Percentiles rank a stretch among this genome's conserved stretches.
Evolutionary conservation across 2,329 filamentous ascomycete species (phyloP).

Genomic region (Diaporthe nobilis): DNA sequence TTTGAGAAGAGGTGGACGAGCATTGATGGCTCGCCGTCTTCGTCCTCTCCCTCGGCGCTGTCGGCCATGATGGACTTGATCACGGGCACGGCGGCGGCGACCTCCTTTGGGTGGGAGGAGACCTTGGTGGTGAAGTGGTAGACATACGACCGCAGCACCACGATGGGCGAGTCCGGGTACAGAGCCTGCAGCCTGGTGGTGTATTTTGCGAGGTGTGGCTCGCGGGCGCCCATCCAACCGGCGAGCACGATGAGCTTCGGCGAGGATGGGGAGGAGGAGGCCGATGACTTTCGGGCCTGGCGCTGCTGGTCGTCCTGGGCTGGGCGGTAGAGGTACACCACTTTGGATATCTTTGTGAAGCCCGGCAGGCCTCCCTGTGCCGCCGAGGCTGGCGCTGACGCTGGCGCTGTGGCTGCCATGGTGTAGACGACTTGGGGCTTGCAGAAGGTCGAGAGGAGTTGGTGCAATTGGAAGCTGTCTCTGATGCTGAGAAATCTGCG

Average conservation of each 20-base stretch:
- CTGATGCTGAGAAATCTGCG: background rate
- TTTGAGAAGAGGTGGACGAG: constrained; percentile 68
- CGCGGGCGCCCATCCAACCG: constrained; percentile 66
- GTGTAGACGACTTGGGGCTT: background rate
- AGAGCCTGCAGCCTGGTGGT: constrained; percentile 58
- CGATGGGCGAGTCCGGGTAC: constrained; percentile 61
- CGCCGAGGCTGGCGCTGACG: constrained; percentile 22
- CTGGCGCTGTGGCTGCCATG: constrained; percentile 39
- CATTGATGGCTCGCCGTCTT: constrained; percentile 49
- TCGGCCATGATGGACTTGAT: constrained; percentile 50
- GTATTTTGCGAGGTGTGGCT: constrained; percentile 67
- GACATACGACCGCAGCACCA: constrained; percentile 61
- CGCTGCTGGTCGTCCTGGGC: background rate
- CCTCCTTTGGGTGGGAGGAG: constrained; percentile 50
- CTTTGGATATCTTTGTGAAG: constrained; percentile 35
- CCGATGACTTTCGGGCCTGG: constrained; percentile 29
- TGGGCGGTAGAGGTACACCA: constrained; percentile 32
- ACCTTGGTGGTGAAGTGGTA: constrained; percentile 53
- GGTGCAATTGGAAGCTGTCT: background rate
- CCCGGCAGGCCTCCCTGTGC: constrained; percentile 34
- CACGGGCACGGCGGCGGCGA: constrained; percentile 57
- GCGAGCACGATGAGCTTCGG: constrained; percentile 64
- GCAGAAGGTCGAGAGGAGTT: background rate
- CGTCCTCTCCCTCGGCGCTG: constrained; percentile 45
- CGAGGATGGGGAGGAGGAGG: constrained; percentile 39